phyloP scores from a whole-genome alignment of 2,329 filamentous ascomycete genomes.

The Phyllachora maydis region DNA sequence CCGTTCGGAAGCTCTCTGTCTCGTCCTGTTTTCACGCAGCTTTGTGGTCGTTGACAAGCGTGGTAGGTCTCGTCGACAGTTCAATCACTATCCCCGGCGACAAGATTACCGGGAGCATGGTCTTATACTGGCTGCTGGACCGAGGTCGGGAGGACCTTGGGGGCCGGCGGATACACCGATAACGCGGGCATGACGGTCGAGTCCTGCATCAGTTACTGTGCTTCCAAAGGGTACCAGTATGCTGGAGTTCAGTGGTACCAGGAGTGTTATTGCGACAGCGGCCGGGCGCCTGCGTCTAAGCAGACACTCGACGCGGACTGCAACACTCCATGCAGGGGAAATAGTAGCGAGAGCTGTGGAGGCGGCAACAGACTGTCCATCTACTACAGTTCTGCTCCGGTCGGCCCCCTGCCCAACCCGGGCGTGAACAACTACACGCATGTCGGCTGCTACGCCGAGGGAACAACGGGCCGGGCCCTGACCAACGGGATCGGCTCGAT shows the following conservation, averaged over 20 bases:
- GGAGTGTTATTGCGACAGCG: slow-evolving; percentile 8
- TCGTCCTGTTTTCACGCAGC: too few relatives aligned
- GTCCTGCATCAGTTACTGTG: slow-evolving; percentile 3
- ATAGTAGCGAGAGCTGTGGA: slow-evolving; percentile 7
- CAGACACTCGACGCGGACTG: slow-evolving; percentile 4
- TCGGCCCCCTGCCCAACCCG: background rate
- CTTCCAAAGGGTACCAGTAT: slow-evolving; percentile 3
- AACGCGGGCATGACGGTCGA: slow-evolving; percentile 1
- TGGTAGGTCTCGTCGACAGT: too few relatives aligned
- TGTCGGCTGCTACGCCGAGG: background rate
- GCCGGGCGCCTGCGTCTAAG: slow-evolving; percentile 1
- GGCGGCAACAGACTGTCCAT: slow-evolving; percentile 1
- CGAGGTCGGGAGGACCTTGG: background rate
- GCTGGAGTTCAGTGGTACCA: slow-evolving; percentile 5
- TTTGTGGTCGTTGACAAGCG: too few relatives aligned
- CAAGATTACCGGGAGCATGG: background rate
- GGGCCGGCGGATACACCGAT: background rate
- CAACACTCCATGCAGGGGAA: slow-evolving; percentile 9
- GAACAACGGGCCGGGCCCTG: background rate
- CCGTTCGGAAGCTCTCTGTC: too few relatives aligned
- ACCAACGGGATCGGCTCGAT: background rate
- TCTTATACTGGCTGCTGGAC: background rate
- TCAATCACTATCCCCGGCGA: background rate
- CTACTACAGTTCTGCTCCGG: slow-evolving; percentile 1
- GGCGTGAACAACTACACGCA: background rate